Evolutionary conservation across 345 rosid genomes (phyloP), one percentile per base, ranked within the genome.

Genomic region (Boechera stricta): DNA sequence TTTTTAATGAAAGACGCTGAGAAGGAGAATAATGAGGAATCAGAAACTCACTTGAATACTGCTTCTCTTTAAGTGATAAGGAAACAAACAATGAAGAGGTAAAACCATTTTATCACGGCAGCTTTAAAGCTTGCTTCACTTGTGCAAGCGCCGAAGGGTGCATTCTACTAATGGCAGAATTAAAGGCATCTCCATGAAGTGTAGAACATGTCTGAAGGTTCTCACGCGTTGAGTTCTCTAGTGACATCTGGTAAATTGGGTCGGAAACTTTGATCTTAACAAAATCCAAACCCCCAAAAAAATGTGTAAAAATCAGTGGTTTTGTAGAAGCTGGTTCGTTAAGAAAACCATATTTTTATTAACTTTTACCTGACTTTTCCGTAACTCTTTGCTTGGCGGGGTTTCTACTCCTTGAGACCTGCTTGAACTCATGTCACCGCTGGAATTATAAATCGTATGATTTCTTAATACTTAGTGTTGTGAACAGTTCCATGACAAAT

Each of bases 81-180:
- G 69, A 67, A 42, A 66, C 48, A 60, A 10, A 24, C 58, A 61
- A 44, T 52, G 52, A 67, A 42, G 74, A 67, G 52, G 64, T 44
- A 31, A 56, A 41, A 31, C 45, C 6, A 1, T 18, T 52, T 18
- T 15, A 33, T 76, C 81, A 91, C 3, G 85, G 85, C 84, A 95
- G 87, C 87, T 92, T 92, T 82, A 92, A 82, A 18, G 94, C 99
- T 81, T 91, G 91, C 83, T 95, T 92, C 84, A 95, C 79, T 83
- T 92, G 98, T 51, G 91, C 82, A 53, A 92, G 79, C 64, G 98
- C 86, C 3, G 99, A 74, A 26, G 98, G 89, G 81, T 92, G 97
- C 86, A 95, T 92, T 77, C 93, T 85, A 78, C 84, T 56, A 18
- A 92, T 87, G 64, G 90, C 85, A 29, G 90, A 78, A 81, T 91